These are phyloP conservation scores for Colletotrichum tropicicola DNA, from an alignment of 2,329 filamentous ascomycete genomes.

Conservation along the genomic window DNA sequence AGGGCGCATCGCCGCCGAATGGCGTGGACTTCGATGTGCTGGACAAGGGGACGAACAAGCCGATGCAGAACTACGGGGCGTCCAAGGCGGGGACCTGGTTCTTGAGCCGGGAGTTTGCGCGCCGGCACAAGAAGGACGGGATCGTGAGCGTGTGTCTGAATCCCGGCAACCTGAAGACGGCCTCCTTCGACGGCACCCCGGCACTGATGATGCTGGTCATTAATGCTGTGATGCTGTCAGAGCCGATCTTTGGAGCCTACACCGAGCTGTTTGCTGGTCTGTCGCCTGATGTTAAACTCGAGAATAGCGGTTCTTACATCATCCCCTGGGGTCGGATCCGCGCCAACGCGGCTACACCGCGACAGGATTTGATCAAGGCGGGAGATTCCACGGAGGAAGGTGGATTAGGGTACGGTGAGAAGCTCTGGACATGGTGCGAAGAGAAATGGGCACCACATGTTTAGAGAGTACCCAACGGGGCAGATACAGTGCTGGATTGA, in stretches of 20 bases:
- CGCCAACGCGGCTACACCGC: not conserved
- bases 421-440: slow-evolving; percentile 3
- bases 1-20: slow-evolving; percentile 35
- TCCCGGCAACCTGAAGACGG: slow-evolving; percentile 44
- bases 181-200: slow-evolving; percentile 32
- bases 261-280: slow-evolving; percentile 51
- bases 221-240: slow-evolving; percentile 37
- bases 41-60: slow-evolving; percentile 33
- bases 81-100: slow-evolving; percentile 48
- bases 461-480: no score
- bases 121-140: slow-evolving; percentile 33
- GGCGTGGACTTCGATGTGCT: slow-evolving; percentile 40
- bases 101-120: slow-evolving; percentile 41
- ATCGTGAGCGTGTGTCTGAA: slow-evolving; percentile 43
- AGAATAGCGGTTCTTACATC: slow-evolving; percentile 39
- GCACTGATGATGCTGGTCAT: slow-evolving; percentile 24
- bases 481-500: no score
- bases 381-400: not conserved
- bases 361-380: not conserved
- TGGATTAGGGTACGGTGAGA: not conserved
- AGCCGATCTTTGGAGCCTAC: slow-evolving; percentile 46
- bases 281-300: slow-evolving; percentile 43
- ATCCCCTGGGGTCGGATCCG: slow-evolving; percentile 41
- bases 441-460: not conserved
- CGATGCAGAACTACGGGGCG: slow-evolving; percentile 38